phyloP scores from a whole-genome alignment of 2,329 filamentous ascomycete genomes.

The Alternaria arbusti region DNA sequence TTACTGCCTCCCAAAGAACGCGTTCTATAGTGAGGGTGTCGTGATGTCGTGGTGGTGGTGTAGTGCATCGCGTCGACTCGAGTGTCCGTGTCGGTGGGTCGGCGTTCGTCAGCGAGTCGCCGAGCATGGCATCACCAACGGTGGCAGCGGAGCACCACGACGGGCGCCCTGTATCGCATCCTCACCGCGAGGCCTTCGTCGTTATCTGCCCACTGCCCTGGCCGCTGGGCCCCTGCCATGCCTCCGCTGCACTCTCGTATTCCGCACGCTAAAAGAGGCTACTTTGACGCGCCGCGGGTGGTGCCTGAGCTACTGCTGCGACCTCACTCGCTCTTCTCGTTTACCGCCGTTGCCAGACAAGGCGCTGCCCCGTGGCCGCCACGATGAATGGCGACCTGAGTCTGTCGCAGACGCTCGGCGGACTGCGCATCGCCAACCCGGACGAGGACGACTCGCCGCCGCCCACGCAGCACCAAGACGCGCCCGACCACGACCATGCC shows the following conservation, averaged over 20 bases:
- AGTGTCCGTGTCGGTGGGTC: background rate
- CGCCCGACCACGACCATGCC: conserved; percentile 29
- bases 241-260: conserved; percentile 23
- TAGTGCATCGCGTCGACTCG: background rate
- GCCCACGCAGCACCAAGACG: conserved; percentile 24
- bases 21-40: background rate
- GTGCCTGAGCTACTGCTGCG: conserved; percentile 24
- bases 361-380: conserved; percentile 31
- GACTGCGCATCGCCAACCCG: conserved; percentile 94
- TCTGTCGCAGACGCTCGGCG: conserved; percentile 89
- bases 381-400: conserved; percentile 91
- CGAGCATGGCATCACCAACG: conserved; percentile 31
- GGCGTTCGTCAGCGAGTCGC: conserved; percentile 8
- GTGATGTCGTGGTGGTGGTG: background rate
- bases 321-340: conserved; percentile 30
- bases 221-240: conserved; percentile 42
- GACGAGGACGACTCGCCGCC: conserved; percentile 68
- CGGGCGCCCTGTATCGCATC: conserved; percentile 26
- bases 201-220: conserved; percentile 23
- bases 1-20: no score
- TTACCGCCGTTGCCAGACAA: conserved; percentile 15
- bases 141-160: conserved; percentile 5
- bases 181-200: conserved; percentile 24
- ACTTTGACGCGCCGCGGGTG: conserved; percentile 26
- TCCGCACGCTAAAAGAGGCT: conserved; percentile 21